Evolutionary conservation across 192 early-diverging fungal species (phyloP).

Genomic region (Mycoemilia scoparia): DNA sequence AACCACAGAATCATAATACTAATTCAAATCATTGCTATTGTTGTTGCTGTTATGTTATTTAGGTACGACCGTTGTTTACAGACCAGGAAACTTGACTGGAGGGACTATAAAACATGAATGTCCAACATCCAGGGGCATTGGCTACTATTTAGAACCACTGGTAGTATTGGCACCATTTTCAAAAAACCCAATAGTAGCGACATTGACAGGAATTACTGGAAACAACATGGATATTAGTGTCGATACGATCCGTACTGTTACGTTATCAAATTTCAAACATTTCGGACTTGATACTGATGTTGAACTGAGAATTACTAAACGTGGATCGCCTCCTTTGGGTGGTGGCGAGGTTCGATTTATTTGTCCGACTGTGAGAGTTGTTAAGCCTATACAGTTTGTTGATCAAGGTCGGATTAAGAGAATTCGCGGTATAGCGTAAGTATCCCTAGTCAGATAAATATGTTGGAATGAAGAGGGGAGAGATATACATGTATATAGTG

Average conservation of each 20-base stretch:
- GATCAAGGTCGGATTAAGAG: slow-evolving; percentile 77
- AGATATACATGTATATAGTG: too few relatives aligned
- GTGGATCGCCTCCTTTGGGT: slow-evolving; percentile 79
- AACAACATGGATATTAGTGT: slow-evolving; percentile 84
- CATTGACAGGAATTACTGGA: slow-evolving; percentile 78
- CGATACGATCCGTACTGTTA: slow-evolving; percentile 79
- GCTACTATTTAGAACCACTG: slow-evolving; percentile 85
- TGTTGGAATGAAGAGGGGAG: too few relatives aligned
- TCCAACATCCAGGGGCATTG: slow-evolving; percentile 65
- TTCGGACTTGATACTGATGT: slow-evolving; percentile 76
- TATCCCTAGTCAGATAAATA: too few relatives aligned
- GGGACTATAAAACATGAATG: slow-evolving; percentile 78
- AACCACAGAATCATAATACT: too few relatives aligned
- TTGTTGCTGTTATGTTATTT: too few relatives aligned
- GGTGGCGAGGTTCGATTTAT: slow-evolving; percentile 81
- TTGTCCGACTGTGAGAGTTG: slow-evolving; percentile 58
- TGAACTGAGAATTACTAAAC: slow-evolving; percentile 73
- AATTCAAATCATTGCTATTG: too few relatives aligned
- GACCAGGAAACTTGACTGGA: slow-evolving; percentile 78
- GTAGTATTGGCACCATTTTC: slow-evolving; percentile 85
- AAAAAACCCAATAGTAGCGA: slow-evolving; percentile 68
- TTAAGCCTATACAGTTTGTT: slow-evolving; percentile 64
- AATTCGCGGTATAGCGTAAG: slow-evolving; percentile 93
- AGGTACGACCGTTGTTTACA: slow-evolving; percentile 66
- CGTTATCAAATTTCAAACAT: slow-evolving; percentile 59